phyloP scores from a whole-genome alignment of 139 green algal species.

The Nannochloris sp. region DNA sequence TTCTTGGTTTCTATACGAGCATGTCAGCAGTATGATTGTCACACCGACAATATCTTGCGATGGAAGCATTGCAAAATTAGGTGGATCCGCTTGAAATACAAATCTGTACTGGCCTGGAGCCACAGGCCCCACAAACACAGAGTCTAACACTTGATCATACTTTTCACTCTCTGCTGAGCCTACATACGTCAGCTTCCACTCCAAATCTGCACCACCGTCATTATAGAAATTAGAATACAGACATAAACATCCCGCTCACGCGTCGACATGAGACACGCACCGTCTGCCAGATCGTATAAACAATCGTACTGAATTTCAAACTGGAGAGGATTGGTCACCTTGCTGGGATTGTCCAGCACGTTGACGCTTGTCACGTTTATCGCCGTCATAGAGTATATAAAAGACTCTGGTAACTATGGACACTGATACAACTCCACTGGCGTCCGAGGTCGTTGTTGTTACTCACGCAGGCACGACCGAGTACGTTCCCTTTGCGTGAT shows the following conservation, averaged over 20 bases:
- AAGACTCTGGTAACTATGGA: not conserved
- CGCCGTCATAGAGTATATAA: constrained; percentile 62
- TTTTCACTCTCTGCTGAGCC: constrained; percentile 85
- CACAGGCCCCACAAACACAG: constrained; percentile 87
- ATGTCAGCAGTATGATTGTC: constrained; percentile 92
- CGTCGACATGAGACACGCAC: constrained; percentile 24
- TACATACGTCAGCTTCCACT: constrained; percentile 95
- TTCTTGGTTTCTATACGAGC: constrained; percentile 76
- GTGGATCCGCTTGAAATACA: constrained; percentile 77
- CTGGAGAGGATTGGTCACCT: constrained; percentile 71
- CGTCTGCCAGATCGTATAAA: constrained; percentile 58
- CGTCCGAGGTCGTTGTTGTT: too few species aligned
- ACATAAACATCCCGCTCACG: not conserved
- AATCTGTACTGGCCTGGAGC: constrained; percentile 82
- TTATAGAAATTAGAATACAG: not conserved
- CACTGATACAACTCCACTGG: too few species aligned
- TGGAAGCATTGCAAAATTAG: constrained; percentile 68
- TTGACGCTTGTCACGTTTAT: constrained; percentile 76
- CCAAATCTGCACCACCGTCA: constrained; percentile 62
- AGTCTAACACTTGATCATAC: constrained; percentile 91
- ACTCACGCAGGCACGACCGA: too few species aligned
- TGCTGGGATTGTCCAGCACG: constrained; percentile 78
- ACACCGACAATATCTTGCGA: constrained; percentile 80
- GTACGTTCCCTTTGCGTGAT: too few species aligned
- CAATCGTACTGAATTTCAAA: constrained; percentile 97